These are phyloP conservation scores for Xylaria curta DNA, from an alignment of 495 filamentous ascomycete genomes.

Conservation along the genomic window DNA sequence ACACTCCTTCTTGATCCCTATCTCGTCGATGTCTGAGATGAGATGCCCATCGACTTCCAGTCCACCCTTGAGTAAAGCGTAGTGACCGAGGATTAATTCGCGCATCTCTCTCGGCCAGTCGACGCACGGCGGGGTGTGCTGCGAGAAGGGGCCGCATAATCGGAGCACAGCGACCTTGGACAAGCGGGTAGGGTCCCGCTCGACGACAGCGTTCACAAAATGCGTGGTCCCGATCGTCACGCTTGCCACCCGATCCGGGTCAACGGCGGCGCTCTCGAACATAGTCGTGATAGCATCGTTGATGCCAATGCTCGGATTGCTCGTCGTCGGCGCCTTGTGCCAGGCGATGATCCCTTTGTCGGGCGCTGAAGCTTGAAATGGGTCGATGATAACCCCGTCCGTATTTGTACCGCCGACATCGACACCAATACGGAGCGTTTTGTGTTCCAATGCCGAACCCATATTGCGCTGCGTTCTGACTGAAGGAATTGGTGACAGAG, in stretches of 20 bases:
- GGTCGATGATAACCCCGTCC: conserved; percentile 64
- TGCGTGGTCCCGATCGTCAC: conserved; percentile 69
- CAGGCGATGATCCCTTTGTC: conserved; percentile 57
- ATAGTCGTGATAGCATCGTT: conserved; percentile 55
- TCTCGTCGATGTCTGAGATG: conserved; percentile 54
- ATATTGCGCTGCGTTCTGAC: conserved; percentile 26
- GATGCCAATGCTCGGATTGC: conserved; percentile 62
- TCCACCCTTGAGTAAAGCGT: conserved; percentile 53
- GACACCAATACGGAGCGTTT: conserved; percentile 49
- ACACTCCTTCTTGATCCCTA: conserved; percentile 51
- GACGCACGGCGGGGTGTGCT: conserved; percentile 61
- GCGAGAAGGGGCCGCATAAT: conserved; percentile 60
- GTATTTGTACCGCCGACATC: conserved; percentile 67
- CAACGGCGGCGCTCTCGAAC: conserved; percentile 48
- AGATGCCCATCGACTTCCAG: conserved; percentile 58
- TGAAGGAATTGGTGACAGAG: too few species aligned
- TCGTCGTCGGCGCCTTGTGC: conserved; percentile 64
- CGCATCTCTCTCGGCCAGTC: conserved; percentile 55
- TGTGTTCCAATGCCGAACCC: conserved; percentile 29
- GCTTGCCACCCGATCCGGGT: conserved; percentile 52
- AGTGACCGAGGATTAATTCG: conserved; percentile 53
- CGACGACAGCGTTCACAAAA: conserved; percentile 69
- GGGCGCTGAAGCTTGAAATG: conserved; percentile 42
- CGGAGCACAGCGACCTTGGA: conserved; percentile 61
- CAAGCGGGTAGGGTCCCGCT: conserved; percentile 59